These are phyloP conservation scores for Hypoxylon lienhwacheense DNA, from an alignment of 495 filamentous ascomycete species.

Conservation along the genomic window DNA sequence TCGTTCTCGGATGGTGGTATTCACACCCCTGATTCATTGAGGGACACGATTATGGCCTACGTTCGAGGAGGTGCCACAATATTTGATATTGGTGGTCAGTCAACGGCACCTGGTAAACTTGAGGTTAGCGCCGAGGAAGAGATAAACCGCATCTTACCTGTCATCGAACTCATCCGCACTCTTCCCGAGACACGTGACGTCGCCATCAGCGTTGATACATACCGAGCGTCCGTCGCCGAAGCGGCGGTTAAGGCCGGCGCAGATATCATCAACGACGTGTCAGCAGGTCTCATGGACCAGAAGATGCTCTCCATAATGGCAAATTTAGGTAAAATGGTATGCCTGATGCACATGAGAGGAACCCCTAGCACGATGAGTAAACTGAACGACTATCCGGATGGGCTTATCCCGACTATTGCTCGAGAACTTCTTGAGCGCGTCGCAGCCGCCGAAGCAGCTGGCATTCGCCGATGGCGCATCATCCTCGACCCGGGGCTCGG, in stretches of 20 bases:
- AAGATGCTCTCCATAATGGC: slow-evolving; percentile 85
- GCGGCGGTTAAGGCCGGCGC: slow-evolving; percentile 81
- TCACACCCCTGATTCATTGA: slow-evolving; percentile 47
- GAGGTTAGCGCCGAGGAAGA: slow-evolving; percentile 73
- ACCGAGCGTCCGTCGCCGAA: slow-evolving; percentile 81
- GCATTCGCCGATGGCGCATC: slow-evolving; percentile 88
- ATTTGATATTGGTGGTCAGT: slow-evolving; percentile 92
- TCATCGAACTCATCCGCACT: slow-evolving; percentile 71
- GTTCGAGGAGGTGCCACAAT: slow-evolving; percentile 73
- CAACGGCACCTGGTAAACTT: slow-evolving; percentile 73
- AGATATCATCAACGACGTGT: slow-evolving; percentile 94
- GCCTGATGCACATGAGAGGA: slow-evolving; percentile 96
- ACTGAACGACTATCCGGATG: slow-evolving; percentile 69
- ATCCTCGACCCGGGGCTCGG: slow-evolving; percentile 93
- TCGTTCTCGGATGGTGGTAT: slow-evolving; percentile 92
- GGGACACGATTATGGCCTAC: slow-evolving; percentile 56
- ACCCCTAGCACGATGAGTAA: slow-evolving; percentile 79
- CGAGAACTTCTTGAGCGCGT: slow-evolving; percentile 71
- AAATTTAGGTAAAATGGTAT: slow-evolving; percentile 74
- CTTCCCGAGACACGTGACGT: slow-evolving; percentile 61
- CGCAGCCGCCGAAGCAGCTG: slow-evolving; percentile 75
- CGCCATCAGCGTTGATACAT: slow-evolving; percentile 88
- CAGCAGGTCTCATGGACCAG: slow-evolving; percentile 75
- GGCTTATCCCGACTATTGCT: slow-evolving; percentile 70
- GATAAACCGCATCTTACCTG: slow-evolving; percentile 73